Base-by-base conservation (phyloP, 2,329 filamentous ascomycete genomes). In the Hawksworthiomyces lignivorus region DNA sequence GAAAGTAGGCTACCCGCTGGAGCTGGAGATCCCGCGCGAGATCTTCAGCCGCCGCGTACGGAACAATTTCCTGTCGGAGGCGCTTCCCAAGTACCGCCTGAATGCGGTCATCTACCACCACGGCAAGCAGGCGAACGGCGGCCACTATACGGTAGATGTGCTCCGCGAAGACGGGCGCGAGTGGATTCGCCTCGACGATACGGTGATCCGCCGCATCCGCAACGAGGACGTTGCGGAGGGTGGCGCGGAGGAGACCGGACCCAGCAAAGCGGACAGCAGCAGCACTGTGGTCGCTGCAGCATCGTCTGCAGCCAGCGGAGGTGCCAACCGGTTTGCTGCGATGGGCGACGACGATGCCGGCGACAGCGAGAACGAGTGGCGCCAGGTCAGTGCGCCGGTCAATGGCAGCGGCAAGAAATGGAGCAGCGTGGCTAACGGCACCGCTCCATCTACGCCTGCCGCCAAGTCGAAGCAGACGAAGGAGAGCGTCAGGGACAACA, bases 141-240 rank as follows among this genome's bases (percentile, higher is more conserved):
- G 92, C 4, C 92, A 98, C 61, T 98, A 98, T 62, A 98, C 92
- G 1, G 90, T 94, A n/a, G 92, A 98, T 60, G 84, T 96, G 30
- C 80, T 89, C 44, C 83, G 92, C 39, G 90, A 97, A 62, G 92
- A 98, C 58, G 87, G 84, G n/a, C 78, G 78, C 18, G 89, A 96
- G 62, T 98, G 92, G 92, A 84, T 98, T 43, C 85, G 90, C 41
- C 78, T 98, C 51, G 92, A 98, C 55, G 92, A 98, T 59, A 98
- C 92, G 0, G 68, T 87, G 46, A 88, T 98, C 49, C 80, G 85
- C 47, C 83, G 88, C 30, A 80, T 98, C 27, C 77, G 84, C 41
- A 82, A 82, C 48, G 86, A 95, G 56, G 90, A 97, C 49, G 89
- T 97, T 17, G 89, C 87, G 3, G 84, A 89, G 62, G 84, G 77